phyloP scores from a whole-genome alignment of 2,329 filamentous ascomycete genomes.

The Didymella pinodella region DNA sequence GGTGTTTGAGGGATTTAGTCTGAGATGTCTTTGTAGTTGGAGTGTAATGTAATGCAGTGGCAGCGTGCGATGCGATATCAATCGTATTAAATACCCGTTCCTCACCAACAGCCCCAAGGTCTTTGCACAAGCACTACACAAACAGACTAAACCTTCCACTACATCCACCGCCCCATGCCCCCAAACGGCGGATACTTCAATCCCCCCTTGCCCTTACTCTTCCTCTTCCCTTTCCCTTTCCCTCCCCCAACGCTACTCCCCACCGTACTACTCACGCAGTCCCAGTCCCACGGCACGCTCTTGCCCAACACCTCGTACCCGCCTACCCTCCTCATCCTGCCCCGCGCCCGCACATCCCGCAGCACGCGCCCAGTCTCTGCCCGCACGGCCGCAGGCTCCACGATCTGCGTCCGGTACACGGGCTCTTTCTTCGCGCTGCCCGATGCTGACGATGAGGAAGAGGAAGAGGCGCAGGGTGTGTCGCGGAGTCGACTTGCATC shows the following conservation, averaged over 20 bases:
- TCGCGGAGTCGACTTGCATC: constrained; percentile 6
- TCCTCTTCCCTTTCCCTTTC: constrained; percentile 5
- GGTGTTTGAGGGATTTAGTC: background rate
- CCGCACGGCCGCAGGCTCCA: constrained; percentile 35
- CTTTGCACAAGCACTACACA: too few species aligned
- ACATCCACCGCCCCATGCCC: constrained; percentile 37
- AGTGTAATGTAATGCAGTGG: background rate
- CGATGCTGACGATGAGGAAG: constrained; percentile 17
- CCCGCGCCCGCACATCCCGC: constrained; percentile 25
- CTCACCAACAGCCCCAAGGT: background rate
- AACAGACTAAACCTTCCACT: too few species aligned
- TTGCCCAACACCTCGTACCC: constrained; percentile 43
- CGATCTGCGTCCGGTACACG: constrained; percentile 42
- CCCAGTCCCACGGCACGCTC: constrained; percentile 47
- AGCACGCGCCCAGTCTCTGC: constrained; percentile 40
- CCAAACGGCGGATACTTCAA: constrained; percentile 43
- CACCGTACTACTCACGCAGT: constrained; percentile 43
- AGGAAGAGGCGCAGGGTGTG: constrained; percentile 12
- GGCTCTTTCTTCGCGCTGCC: constrained; percentile 27
- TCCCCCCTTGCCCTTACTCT: constrained; percentile 18
- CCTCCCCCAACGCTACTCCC: constrained; percentile 24
- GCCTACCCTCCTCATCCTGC: constrained; percentile 35
- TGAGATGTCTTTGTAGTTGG: too few species aligned
- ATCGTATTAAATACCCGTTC: background rate
- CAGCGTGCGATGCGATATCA: background rate